A percentile compares a stretch with the other conserved stretches of the same genome.
Conservation (phyloP, 2,329 filamentous ascomycete species). For the Fusarium camptoceras region DNA sequence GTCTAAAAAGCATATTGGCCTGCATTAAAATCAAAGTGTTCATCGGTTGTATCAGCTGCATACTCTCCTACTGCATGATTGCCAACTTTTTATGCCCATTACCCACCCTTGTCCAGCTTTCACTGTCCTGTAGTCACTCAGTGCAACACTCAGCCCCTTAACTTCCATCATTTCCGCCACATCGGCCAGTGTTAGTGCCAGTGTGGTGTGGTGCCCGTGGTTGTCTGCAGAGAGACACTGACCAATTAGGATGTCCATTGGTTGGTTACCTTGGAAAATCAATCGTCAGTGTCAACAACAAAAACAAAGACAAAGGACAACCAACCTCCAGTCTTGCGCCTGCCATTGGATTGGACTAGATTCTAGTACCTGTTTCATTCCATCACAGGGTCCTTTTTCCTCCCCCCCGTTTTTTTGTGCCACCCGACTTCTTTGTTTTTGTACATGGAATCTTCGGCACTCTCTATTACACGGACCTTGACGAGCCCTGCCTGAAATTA, state of each 20-base stretch:
- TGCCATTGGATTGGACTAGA: constrained; percentile 15
- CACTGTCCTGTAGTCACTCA: constrained; percentile 32
- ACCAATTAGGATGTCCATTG: constrained; percentile 15
- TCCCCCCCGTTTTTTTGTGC: background rate
- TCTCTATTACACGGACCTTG: constrained; percentile 1
- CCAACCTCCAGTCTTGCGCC: constrained; percentile 29
- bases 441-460: background rate
- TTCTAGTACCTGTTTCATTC: constrained; percentile 29
- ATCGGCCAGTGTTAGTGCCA: constrained; percentile 14
- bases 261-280: constrained; percentile 27
- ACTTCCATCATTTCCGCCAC: constrained; percentile 20
- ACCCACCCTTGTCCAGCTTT: constrained; percentile 17
- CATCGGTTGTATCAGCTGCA: constrained; percentile 22
- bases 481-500: background rate
- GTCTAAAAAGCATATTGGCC: background rate
- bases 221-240: constrained; percentile 8
- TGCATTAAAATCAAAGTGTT: background rate
- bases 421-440: constrained; percentile 1
- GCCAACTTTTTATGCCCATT: constrained; percentile 24
- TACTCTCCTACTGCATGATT: constrained; percentile 19
- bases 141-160: constrained; percentile 27
- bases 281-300: constrained; percentile 35
- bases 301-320: constrained; percentile 22
- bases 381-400: constrained; percentile 24
- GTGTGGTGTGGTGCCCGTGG: background rate